phyloP scores from a whole-genome alignment of 164 flowering plant species.

The Stephania japonica region DNA sequence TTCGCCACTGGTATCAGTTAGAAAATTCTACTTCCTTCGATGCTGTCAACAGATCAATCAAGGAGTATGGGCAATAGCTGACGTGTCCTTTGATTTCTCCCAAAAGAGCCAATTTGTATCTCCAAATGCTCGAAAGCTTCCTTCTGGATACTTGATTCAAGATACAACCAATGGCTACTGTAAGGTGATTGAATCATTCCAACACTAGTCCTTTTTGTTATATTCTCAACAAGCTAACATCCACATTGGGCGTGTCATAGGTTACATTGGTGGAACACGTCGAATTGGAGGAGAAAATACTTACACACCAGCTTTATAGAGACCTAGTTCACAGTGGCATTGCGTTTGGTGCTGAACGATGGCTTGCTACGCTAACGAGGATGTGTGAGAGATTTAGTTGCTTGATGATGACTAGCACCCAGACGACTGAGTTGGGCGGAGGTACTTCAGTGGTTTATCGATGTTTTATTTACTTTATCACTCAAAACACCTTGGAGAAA shows the following conservation, averaged over 20 bases:
- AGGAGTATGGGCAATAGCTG: constrained; percentile 81
- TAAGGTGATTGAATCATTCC: constrained; percentile 41
- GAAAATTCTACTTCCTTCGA: constrained; percentile 68
- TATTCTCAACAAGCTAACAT: background rate
- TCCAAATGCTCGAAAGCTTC: constrained; percentile 55
- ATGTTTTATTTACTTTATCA: background rate
- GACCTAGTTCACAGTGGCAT: constrained; percentile 39
- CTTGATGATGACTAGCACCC: constrained; percentile 19
- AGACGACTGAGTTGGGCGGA: constrained; percentile 29
- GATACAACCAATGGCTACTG: constrained; percentile 71
- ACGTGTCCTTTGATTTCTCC: constrained; percentile 53
- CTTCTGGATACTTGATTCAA: constrained; percentile 81
- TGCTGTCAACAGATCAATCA: constrained; percentile 73
- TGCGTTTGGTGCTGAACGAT: constrained; percentile 51
- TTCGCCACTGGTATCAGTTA: constrained; percentile 65
- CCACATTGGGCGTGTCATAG: constrained; percentile 17
- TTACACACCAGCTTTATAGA: constrained; percentile 32
- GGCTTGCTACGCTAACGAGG: constrained; percentile 45
- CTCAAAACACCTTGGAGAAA: background rate
- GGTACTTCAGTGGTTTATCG: constrained; percentile 10
- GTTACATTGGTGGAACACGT: constrained; percentile 52
- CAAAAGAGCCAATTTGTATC: constrained; percentile 27
- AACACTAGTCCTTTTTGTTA: background rate
- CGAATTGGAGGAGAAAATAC: constrained; percentile 38
- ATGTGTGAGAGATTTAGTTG: constrained; percentile 40